Evolutionary conservation across 1,284 basidiomycete genomes (phyloP).

Genomic region (Bjerkandera adusta): DNA sequence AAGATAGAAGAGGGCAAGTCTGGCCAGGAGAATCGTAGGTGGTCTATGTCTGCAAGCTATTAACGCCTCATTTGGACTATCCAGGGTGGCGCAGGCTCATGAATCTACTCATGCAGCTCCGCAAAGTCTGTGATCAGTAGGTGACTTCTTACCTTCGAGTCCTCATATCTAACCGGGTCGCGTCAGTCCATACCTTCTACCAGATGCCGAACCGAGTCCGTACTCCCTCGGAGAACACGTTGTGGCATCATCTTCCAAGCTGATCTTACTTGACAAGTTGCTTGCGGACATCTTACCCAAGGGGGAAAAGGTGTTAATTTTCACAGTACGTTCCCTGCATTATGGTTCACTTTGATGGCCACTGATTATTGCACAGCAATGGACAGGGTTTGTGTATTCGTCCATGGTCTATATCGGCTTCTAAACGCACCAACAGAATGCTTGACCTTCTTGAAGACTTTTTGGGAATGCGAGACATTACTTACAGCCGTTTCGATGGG

Average conservation of each 20-base stretch:
- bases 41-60: background rate
- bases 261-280: conserved; percentile 79
- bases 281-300: conserved; percentile 73
- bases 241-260: conserved; percentile 61
- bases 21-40: conserved; percentile 32
- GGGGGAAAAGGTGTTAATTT: conserved; percentile 82
- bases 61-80: conserved; percentile 5
- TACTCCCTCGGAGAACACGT: conserved; percentile 55
- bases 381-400: conserved; percentile 40
- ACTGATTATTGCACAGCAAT: conserved; percentile 39
- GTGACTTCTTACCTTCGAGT: conserved; percentile 16
- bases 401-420: background rate
- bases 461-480: conserved; percentile 69
- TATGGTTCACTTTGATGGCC: background rate
- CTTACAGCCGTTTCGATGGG: conserved; percentile 79
- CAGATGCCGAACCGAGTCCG: conserved; percentile 48
- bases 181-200: conserved; percentile 50
- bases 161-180: background rate
- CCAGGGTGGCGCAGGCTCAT: conserved; percentile 55
- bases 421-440: too few species aligned
- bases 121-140: conserved; percentile 56
- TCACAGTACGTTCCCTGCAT: conserved; percentile 56
- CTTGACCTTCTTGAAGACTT: conserved; percentile 85
- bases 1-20: conserved; percentile 26
- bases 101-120: conserved; percentile 58